phyloP scores from a whole-genome alignment of 1,284 basidiomycete genomes.

The Rhodofomes roseus region DNA sequence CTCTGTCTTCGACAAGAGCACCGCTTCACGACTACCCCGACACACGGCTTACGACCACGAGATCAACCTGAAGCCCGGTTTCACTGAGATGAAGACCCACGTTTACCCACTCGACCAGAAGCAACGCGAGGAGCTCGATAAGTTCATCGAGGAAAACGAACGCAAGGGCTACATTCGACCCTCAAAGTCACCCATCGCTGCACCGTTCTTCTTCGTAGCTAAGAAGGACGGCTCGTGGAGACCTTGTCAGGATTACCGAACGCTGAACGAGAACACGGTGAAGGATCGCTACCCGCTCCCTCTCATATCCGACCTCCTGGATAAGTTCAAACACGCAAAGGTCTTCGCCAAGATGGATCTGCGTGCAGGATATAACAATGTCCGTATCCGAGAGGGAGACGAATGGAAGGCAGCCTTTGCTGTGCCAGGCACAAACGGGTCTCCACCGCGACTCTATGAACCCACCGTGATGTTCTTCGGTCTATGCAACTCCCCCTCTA shows the following conservation, averaged over 20 bases:
- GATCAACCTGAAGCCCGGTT: conserved; percentile 16
- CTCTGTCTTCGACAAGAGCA: conserved; percentile 12
- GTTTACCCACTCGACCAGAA: conserved; percentile 23
- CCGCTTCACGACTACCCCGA: conserved; percentile 11
- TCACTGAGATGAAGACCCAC: conserved; percentile 5
- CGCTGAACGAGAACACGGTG: conserved; percentile 24
- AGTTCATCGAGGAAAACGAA: conserved; percentile 31
- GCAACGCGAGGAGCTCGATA: conserved; percentile 21
- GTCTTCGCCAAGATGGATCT: too few relatives aligned
- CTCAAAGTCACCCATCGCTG: conserved; percentile 24
- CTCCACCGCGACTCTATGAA: conserved; percentile 20
- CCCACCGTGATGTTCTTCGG: conserved; percentile 31
- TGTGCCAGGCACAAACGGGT: conserved; percentile 3
- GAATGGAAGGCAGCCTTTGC: conserved; percentile 18
- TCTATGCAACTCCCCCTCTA: conserved; percentile 29
- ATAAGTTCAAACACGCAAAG: too few relatives aligned
- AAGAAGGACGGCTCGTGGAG: too few relatives aligned
- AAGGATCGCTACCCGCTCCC: conserved; percentile 35
- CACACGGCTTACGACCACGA: conserved; percentile 14
- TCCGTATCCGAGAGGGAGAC: conserved; percentile 17
- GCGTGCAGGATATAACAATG: too few relatives aligned
- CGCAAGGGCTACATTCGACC: conserved; percentile 16
- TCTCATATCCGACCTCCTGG: conserved; percentile 29
- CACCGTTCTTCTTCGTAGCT: conserved; percentile 36
- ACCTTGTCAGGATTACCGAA: conserved; percentile 22